Conservation (phyloP, 192 early-diverging fungal genomes). For the Physocladia obscura region DNA sequence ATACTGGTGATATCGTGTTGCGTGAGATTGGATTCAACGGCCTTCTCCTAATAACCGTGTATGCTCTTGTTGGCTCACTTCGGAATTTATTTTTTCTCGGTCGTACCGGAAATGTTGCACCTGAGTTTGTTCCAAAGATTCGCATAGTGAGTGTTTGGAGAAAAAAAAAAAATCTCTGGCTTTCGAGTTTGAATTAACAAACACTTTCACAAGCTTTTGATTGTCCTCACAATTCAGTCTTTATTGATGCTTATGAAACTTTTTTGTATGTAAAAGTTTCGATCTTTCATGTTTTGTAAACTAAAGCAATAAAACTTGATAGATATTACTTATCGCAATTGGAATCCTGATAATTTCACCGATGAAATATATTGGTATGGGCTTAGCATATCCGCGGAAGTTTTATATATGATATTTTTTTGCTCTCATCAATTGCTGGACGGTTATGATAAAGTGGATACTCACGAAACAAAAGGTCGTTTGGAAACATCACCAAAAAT, state of each 20-base stretch:
- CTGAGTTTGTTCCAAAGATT: not conserved
- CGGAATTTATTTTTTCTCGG: not conserved
- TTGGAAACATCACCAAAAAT: too few relatives aligned
- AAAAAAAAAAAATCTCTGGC: not conserved
- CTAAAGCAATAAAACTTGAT: not conserved
- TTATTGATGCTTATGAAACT: constrained; percentile 19
- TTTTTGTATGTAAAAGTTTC: not conserved
- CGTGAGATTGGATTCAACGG: constrained; percentile 25
- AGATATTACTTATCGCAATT: constrained; percentile 19
- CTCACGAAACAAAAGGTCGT: not conserved
- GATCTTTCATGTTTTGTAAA: too few relatives aligned
- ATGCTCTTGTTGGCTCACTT: constrained; percentile 3
- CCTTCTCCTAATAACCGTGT: constrained; percentile 5
- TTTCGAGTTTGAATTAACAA: not conserved
- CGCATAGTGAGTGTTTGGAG: too few relatives aligned
- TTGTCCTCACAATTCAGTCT: not conserved
- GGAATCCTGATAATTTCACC: constrained; percentile 5
- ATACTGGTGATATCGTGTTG: not conserved
- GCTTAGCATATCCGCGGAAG: constrained; percentile 4
- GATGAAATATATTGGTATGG: constrained; percentile 15
- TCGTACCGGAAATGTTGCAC: not conserved
- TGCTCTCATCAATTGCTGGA: not conserved
- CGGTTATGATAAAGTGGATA: constrained; percentile 3
- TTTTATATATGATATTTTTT: constrained; percentile 5
- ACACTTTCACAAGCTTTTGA: not conserved